phyloP scores from a whole-genome alignment of 306 rosid species.

The Quercus alba region DNA sequence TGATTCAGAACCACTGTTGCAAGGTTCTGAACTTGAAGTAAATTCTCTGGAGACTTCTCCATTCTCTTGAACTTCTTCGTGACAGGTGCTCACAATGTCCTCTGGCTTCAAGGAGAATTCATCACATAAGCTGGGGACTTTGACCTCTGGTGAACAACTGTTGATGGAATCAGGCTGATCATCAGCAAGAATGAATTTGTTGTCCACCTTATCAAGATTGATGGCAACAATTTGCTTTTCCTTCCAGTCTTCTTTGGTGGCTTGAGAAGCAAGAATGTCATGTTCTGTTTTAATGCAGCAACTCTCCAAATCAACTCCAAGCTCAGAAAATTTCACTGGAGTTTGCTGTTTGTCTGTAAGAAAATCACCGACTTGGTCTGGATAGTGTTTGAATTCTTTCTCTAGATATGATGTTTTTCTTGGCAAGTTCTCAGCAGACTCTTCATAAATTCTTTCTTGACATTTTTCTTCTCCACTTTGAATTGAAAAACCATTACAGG shows the following conservation, averaged over 20 bases:
- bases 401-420: slow-evolving; percentile 24
- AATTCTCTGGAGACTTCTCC: slow-evolving; percentile 24
- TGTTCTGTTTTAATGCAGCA: slow-evolving; percentile 4
- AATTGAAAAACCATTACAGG: slow-evolving; percentile 14
- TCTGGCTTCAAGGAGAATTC: slow-evolving; percentile 21
- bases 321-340: slow-evolving; percentile 16
- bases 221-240: slow-evolving; percentile 19
- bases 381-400: slow-evolving; percentile 12
- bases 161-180: slow-evolving; percentile 2
- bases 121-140: slow-evolving; percentile 20
- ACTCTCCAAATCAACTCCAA: slow-evolving; percentile 5
- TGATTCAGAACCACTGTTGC: slow-evolving; percentile 19
- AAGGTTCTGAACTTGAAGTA: slow-evolving; percentile 27
- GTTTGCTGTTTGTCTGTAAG: slow-evolving; percentile 20
- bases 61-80: slow-evolving; percentile 34
- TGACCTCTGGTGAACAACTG: slow-evolving; percentile 23
- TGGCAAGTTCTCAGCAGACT: slow-evolving; percentile 16
- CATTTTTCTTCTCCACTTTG: slow-evolving; percentile 24
- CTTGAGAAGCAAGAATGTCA: slow-evolving; percentile 17
- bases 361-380: slow-evolving; percentile 16
- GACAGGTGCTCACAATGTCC: slow-evolving; percentile 25
- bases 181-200: slow-evolving; percentile 8
- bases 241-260: slow-evolving; percentile 19
- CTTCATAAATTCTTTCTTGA: slow-evolving; percentile 15
- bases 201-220: slow-evolving; percentile 17